Base-by-base conservation (phyloP, 371 early-diverging fungal species). In the Lichtheimia ramosa region DNA sequence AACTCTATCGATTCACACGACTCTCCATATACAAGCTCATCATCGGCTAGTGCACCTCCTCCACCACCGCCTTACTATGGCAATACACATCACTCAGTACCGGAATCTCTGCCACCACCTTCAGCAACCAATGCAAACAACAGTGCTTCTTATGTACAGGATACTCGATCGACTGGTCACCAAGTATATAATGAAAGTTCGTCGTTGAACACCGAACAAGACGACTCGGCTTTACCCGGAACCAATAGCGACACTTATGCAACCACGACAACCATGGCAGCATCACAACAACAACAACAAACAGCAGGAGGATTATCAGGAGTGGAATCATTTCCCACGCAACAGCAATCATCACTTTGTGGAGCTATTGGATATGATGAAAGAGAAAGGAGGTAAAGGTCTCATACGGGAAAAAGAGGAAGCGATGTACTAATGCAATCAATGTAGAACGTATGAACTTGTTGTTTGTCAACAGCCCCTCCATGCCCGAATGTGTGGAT, bases 401-500 rank as follows among this genome's bases (percentile, higher is more conserved):
- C 7, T 34, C 12, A 40, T 20, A 27, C 24, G 15, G n/a, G 14
- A 59, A 59, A 51, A 10, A 25, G 42, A 24, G n/a, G 43, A 20
- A 6, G 42, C 16, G 43, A 8, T 14, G 40, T n/a, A 41, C 6
- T 14, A 23, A 59, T 18, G 50, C 18, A 15, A 18, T 14, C 25
- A 4, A 24, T 46, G 24, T 58, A 84, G 85, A 59, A 74, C 77
- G 3, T 83, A 84, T 59, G 77, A 79, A 59, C 63, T 84, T 4
- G 64, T 75, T 1, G 82, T 84, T 46, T 81, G 80, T 20, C 94
- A 93, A 57, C 90, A 93, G 52, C 94, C 94, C 1, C 77, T 87
- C 59, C 91, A 90, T 67, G 90, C 91, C 5, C 77, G 92, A 3
- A 91, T 90, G 89, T 91, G 92, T 70, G 94, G 92, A 15, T 89